A percentile compares a stretch with the other conserved stretches of the same genome.
Conservation (phyloP, 2,329 filamentous ascomycete genomes). For the Didymella pomorum region DNA sequence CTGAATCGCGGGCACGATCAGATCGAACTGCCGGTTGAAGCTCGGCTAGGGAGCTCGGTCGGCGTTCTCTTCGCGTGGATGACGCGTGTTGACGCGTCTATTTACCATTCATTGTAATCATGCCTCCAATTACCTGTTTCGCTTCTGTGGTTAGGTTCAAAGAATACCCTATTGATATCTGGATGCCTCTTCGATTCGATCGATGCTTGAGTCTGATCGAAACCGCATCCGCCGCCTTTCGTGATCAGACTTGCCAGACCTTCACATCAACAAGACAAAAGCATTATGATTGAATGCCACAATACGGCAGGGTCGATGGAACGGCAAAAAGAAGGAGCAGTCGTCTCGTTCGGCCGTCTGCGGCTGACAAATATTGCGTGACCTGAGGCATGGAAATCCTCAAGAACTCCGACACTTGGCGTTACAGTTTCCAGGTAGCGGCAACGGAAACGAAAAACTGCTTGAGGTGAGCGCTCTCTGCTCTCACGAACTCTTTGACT, state of each 20-base stretch:
- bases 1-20: neutral
- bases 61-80: neutral
- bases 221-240: neutral
- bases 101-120: neutral
- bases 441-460: constrained; percentile 14
- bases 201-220: neutral
- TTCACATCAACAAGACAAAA: neutral
- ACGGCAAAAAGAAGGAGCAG: too few relatives aligned
- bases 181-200: neutral
- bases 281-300: neutral
- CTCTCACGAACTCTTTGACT: neutral
- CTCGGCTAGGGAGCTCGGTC: neutral
- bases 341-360: neutral
- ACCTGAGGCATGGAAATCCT: neutral
- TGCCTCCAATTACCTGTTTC: neutral
- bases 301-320: too few relatives aligned
- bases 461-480: neutral
- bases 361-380: neutral
- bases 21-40: neutral
- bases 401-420: constrained; percentile 33
- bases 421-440: constrained; percentile 37
- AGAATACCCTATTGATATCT: neutral
- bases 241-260: neutral
- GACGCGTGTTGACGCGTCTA: neutral
- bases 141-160: too few relatives aligned